Evolutionary conservation across 495 filamentous ascomycete species (phyloP).

Genomic region (Hypoxylon lienhwacheense): DNA sequence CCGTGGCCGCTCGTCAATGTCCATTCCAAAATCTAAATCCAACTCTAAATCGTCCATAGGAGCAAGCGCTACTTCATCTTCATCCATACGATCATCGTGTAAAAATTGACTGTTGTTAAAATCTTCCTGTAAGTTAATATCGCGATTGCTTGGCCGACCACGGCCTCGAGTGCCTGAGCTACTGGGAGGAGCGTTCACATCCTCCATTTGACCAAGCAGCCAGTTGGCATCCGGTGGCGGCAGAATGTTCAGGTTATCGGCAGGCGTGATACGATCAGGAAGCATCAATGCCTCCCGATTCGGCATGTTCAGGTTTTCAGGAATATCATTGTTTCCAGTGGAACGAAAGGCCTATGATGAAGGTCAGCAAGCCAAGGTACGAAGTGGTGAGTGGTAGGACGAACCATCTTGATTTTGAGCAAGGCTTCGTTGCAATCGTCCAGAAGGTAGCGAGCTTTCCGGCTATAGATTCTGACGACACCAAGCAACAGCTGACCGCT

Average conservation of each 20-base stretch:
- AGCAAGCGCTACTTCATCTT: conserved; percentile 56
- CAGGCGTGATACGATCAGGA: conserved; percentile 85
- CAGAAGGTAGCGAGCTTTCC: conserved; percentile 92
- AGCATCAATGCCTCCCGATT: conserved; percentile 74
- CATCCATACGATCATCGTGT: conserved; percentile 61
- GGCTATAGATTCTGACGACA: conserved; percentile 94
- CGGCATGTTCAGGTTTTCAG: conserved; percentile 62
- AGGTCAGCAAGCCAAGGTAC: conserved; percentile 29
- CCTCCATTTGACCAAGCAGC: conserved; percentile 66
- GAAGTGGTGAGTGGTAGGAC: conserved; percentile 11
- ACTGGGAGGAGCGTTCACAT: conserved; percentile 51
- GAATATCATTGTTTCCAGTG: conserved; percentile 77
- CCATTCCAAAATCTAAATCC: conserved; percentile 61
- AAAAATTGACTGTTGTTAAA: conserved; percentile 68
- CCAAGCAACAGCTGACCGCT: conserved; percentile 93
- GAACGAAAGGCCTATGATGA: conserved; percentile 70
- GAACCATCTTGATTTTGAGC: conserved; percentile 97
- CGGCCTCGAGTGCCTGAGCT: conserved; percentile 49
- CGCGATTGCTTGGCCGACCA: conserved; percentile 61
- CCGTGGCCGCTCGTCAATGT: conserved; percentile 52
- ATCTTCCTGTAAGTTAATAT: conserved; percentile 64
- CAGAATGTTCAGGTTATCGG: conserved; percentile 72
- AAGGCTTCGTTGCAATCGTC: conserved; percentile 98
- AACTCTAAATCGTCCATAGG: conserved; percentile 57
- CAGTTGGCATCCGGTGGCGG: conserved; percentile 73